These are phyloP conservation scores for Microbotryum saponariae DNA, from an alignment of 1,284 basidiomycete genomes.

Conservation along the genomic window DNA sequence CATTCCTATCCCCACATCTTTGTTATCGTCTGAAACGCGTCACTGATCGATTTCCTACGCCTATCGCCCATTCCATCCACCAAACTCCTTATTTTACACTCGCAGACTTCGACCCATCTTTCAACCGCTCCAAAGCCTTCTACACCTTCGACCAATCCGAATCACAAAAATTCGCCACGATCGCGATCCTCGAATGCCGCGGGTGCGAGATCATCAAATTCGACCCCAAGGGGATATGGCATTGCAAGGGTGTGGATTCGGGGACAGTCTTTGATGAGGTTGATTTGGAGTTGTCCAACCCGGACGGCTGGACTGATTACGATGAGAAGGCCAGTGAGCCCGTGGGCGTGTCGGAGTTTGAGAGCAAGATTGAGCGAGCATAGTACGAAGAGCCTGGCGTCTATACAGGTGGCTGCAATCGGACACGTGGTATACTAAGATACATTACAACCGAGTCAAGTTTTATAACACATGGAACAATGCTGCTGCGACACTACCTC, in stretches of 20 bases:
- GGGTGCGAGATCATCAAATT: conserved; percentile 29
- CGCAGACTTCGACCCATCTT: conserved; percentile 27
- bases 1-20: not conserved
- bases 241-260: conserved; percentile 17
- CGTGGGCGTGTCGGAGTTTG: conserved; percentile 7
- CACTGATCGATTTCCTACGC: not conserved
- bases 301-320: conserved; percentile 30
- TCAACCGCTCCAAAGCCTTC: conserved; percentile 22
- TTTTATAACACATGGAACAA: too few relatives aligned
- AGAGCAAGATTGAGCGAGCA: conserved; percentile 10
- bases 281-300: conserved; percentile 23
- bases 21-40: not conserved
- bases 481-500: too few relatives aligned
- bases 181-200: conserved; percentile 31
- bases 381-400: not conserved
- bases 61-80: too few relatives aligned
- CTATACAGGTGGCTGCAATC: not conserved
- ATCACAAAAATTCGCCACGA: conserved; percentile 19
- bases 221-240: conserved; percentile 27
- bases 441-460: not conserved
- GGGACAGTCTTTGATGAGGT: conserved; percentile 26
- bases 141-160: conserved; percentile 29
- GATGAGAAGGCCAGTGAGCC: conserved; percentile 26
- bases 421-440: not conserved
- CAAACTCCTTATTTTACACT: too few relatives aligned